phyloP scores from a whole-genome alignment of 352 stramenopile species.

The Blastocystis sp. region DNA sequence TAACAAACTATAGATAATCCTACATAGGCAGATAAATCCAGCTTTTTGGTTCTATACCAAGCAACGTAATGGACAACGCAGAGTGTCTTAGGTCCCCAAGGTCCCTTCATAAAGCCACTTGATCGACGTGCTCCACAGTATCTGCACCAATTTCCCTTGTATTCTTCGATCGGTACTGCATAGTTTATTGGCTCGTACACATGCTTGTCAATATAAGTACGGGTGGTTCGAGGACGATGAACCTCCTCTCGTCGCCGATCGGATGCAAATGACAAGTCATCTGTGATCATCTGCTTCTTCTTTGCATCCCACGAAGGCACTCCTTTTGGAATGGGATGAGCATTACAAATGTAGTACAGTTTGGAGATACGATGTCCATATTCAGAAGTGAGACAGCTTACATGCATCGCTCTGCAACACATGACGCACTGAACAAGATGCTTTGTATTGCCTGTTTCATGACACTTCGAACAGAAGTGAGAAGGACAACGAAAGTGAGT shows the following conservation, averaged over 20 bases:
- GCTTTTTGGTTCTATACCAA: constrained; percentile 53
- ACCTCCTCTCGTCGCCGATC: background rate
- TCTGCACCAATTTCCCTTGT: constrained; percentile 57
- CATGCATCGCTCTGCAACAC: constrained; percentile 16
- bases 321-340: constrained; percentile 25
- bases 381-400: constrained; percentile 9
- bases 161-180: constrained; percentile 31
- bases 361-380: constrained; percentile 30
- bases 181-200: constrained; percentile 31
- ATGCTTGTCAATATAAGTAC: background rate
- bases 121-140: constrained; percentile 41
- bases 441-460: constrained; percentile 60
- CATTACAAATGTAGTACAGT: constrained; percentile 49
- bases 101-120: constrained; percentile 57
- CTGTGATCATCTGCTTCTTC: constrained; percentile 3
- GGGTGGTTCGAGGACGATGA: background rate
- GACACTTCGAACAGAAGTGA: constrained; percentile 50
- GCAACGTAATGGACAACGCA: constrained; percentile 55
- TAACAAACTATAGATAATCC: background rate
- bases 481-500: constrained; percentile 52
- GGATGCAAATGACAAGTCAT: background rate
- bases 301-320: constrained; percentile 39
- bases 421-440: constrained; percentile 47
- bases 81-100: constrained; percentile 58
- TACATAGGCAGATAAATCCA: constrained; percentile 48